A percentile compares a stretch with the other conserved stretches of the same genome.
phyloP scores from a whole-genome alignment of 1,139 yeast genomes.

The Diutina siamensis region DNA sequence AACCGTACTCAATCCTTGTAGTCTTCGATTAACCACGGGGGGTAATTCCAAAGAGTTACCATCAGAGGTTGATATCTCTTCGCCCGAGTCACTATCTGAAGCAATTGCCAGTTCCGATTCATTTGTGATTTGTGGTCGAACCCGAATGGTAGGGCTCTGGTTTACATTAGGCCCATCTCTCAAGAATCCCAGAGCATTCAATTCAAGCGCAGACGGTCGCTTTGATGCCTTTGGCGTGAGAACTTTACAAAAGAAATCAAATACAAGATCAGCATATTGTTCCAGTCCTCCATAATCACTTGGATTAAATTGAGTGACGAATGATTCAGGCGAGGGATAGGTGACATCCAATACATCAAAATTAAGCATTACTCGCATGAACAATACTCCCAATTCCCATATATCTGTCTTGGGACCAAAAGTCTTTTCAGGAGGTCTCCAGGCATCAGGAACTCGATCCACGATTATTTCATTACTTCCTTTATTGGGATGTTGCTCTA shows the following conservation, averaged over 20 bases:
- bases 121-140: neutral
- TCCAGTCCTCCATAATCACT: constrained; percentile 19
- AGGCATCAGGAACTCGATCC: constrained; percentile 14
- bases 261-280: constrained; percentile 30
- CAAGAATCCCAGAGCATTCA: constrained; percentile 71
- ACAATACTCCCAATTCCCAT: constrained; percentile 81
- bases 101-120: neutral
- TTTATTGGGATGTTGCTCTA: constrained; percentile 17
- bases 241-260: constrained; percentile 57
- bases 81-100: neutral
- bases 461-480: constrained; percentile 7
- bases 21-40: neutral
- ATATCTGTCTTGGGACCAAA: constrained; percentile 62
- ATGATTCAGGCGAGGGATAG: constrained; percentile 38
- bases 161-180: constrained; percentile 38
- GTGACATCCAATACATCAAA: neutral
- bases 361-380: constrained; percentile 46
- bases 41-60: neutral
- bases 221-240: constrained; percentile 56
- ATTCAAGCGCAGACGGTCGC: constrained; percentile 73
- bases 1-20: neutral
- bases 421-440: constrained; percentile 74
- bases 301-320: constrained; percentile 34
- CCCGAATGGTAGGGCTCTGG: neutral
- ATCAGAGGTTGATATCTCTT: neutral